Base-by-base conservation (phyloP, 2,329 filamentous ascomycete genomes). In the Parafenestella ontariensis region DNA sequence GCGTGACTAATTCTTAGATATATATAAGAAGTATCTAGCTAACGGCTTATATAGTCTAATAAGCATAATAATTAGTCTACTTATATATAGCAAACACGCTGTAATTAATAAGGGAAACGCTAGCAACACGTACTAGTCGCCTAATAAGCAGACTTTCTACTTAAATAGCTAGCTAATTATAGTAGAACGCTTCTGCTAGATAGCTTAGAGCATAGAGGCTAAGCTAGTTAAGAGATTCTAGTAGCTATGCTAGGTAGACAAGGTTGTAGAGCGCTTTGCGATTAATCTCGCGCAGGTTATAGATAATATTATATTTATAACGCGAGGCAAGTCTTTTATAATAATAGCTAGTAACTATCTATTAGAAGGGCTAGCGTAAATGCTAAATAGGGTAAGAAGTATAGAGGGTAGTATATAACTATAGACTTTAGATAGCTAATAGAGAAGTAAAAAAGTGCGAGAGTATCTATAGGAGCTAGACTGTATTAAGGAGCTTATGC, bases 1-100 rank as follows among this genome's bases (percentile, higher is more conserved):
- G n/a, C n/a, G n/a, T n/a, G n/a, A n/a, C n/a, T n/a, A n/a, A n/a
- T n/a, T n/a, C n/a, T n/a, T n/a, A n/a, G n/a, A n/a, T n/a, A n/a
- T n/a, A n/a, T n/a, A n/a, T n/a, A n/a, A n/a, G n/a, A n/a, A n/a
- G n/a, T n/a, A n/a, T n/a, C n/a, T n/a, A n/a, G n/a, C n/a, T n/a
- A n/a, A n/a, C n/a, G n/a, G n/a, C 23, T 54, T 49, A 17, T 64
- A 57, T 26, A 66, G 64, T 47, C 52, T 49, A 17, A 66, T 66
- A 28, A 65, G 64, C 29, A 52, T 45, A 36, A 64, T 63, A 28
- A 23, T 66, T 9, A 68, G 59, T 53, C 47, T 68, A 36, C 49
- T 31, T 11, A 11, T 11, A 11, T 31, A 31, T 31, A 31, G 28
- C 13, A 31, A 31, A 13, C 11, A 31, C 11, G 11, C 11, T 31